A percentile compares a stretch with the other conserved stretches of the same genome.
Conservation (phyloP, 2,329 filamentous ascomycete species). For the Trichophyton equinum region DNA sequence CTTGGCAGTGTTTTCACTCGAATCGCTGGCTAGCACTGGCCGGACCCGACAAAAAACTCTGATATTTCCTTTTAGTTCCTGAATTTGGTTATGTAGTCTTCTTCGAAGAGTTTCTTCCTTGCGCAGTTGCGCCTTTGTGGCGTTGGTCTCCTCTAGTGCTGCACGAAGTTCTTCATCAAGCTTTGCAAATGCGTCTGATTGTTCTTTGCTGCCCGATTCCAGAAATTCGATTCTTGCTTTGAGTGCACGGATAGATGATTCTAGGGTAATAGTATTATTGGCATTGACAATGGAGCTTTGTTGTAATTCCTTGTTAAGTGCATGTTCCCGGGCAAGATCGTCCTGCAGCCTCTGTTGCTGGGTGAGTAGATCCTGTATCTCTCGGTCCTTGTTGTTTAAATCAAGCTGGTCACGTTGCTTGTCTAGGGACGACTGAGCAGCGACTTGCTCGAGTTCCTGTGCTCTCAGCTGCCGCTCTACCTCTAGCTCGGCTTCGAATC, state of each 20-base stretch:
- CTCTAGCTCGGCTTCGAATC: slow-evolving; percentile 53
- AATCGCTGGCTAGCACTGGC: slow-evolving; percentile 51
- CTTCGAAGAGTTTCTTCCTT: slow-evolving; percentile 82
- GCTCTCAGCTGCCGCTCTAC: slow-evolving; percentile 48
- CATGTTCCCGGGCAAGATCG: slow-evolving; percentile 50
- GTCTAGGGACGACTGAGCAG: slow-evolving; percentile 40
- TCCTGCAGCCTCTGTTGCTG: slow-evolving; percentile 32
- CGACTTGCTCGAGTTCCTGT: slow-evolving; percentile 55
- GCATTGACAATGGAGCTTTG: slow-evolving; percentile 48
- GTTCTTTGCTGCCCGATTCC: slow-evolving; percentile 77
- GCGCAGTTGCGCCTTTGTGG: slow-evolving; percentile 67
- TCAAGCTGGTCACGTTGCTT: slow-evolving; percentile 32
- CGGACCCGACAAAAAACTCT: slow-evolving; percentile 95
- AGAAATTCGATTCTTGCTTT: slow-evolving; percentile 77
- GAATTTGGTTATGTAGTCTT: slow-evolving; percentile 92
- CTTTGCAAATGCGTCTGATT: slow-evolving; percentile 70
- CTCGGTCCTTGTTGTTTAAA: slow-evolving; percentile 42
- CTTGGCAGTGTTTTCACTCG: slow-evolving; percentile 50
- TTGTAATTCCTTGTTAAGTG: slow-evolving; percentile 46
- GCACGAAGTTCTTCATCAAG: slow-evolving; percentile 72
- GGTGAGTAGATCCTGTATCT: slow-evolving; percentile 34
- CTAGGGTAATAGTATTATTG: slow-evolving; percentile 52
- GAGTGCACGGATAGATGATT: slow-evolving; percentile 62
- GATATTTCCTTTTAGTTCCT: slow-evolving; percentile 96
- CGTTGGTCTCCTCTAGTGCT: slow-evolving; percentile 55